phyloP scores from a whole-genome alignment of 148 eudicot species.

The Fagopyrum homotropicum region DNA sequence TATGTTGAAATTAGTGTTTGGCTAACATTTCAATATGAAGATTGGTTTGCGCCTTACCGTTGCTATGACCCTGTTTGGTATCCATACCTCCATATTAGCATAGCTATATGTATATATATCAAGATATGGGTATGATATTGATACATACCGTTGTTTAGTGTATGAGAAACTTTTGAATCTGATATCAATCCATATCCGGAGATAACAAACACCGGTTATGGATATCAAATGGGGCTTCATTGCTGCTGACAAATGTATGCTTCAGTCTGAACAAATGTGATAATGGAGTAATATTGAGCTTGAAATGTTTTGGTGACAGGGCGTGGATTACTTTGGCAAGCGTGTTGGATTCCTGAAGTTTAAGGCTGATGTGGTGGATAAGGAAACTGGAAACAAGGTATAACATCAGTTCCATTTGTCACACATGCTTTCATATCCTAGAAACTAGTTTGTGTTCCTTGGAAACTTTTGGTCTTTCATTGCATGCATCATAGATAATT shows the following conservation, averaged over 20 bases:
- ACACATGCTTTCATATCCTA: not conserved
- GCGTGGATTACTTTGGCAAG: conserved; percentile 87
- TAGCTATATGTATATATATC: not conserved
- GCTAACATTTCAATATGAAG: too few species aligned
- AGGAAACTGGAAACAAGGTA: conserved; percentile 77
- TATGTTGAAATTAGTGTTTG: too few species aligned
- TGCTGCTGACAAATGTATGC: not conserved
- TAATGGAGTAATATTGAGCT: not conserved
- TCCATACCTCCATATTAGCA: not conserved
- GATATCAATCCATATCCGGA: too few species aligned
- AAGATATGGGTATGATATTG: too few species aligned
- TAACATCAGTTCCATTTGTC: not conserved
- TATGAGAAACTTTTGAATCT: too few species aligned
- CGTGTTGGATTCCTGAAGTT: conserved; percentile 94
- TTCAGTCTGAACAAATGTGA: not conserved
- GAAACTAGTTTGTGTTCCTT: not conserved
- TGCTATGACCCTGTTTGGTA: too few species aligned
- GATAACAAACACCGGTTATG: too few species aligned
- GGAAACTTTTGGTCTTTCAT: not conserved
- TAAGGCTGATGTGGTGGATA: conserved; percentile 77
- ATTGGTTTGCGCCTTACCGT: too few species aligned
- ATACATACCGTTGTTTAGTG: too few species aligned
- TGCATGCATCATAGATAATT: not conserved
- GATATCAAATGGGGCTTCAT: not conserved
- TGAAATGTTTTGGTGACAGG: conserved; percentile 33